Percentiles rank a stretch among this genome's conserved stretches.
Conservation (phyloP, 139 green algal species). For the Haematococcus sp. region DNA sequence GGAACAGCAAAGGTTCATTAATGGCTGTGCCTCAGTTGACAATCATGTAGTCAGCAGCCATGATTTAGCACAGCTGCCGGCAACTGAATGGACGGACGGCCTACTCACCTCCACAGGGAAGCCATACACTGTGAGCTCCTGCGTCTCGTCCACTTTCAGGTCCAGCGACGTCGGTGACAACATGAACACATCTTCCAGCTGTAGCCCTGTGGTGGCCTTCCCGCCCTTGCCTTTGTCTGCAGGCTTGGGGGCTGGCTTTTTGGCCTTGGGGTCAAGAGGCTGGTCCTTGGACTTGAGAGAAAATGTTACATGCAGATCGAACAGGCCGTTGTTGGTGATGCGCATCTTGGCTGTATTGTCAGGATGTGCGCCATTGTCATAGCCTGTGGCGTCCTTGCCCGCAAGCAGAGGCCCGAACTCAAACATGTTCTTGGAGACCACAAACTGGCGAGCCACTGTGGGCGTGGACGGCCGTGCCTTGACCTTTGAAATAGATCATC, state of each 20-base stretch:
- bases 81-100: not conserved
- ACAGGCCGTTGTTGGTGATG: slow-evolving; percentile 81
- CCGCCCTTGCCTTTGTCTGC: slow-evolving; percentile 19
- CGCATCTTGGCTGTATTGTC: slow-evolving; percentile 64
- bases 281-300: slow-evolving; percentile 43
- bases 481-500: too few species aligned
- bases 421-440: slow-evolving; percentile 59
- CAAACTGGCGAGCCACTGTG: slow-evolving; percentile 55
- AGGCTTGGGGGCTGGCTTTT: slow-evolving; percentile 16
- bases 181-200: slow-evolving; percentile 39
- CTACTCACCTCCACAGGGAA: slow-evolving; percentile 43
- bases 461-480: slow-evolving; percentile 49
- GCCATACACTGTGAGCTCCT: slow-evolving; percentile 63
- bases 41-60: too few species aligned
- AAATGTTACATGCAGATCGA: slow-evolving; percentile 61
- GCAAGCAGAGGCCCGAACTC: slow-evolving; percentile 79
- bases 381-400: slow-evolving; percentile 40
- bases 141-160: slow-evolving; percentile 48
- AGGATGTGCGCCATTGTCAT: slow-evolving; percentile 41
- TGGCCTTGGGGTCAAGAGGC: slow-evolving; percentile 13
- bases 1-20: too few species aligned
- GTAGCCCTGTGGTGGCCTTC: not conserved
- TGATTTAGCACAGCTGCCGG: too few species aligned
- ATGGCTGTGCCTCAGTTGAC: not conserved
- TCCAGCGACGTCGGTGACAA: slow-evolving; percentile 46